Percentiles rank a stretch among this genome's conserved stretches.
These are phyloP conservation scores for Geosmithia morbida DNA, from an alignment of 2,329 filamentous ascomycete species.

Conservation along the genomic window DNA sequence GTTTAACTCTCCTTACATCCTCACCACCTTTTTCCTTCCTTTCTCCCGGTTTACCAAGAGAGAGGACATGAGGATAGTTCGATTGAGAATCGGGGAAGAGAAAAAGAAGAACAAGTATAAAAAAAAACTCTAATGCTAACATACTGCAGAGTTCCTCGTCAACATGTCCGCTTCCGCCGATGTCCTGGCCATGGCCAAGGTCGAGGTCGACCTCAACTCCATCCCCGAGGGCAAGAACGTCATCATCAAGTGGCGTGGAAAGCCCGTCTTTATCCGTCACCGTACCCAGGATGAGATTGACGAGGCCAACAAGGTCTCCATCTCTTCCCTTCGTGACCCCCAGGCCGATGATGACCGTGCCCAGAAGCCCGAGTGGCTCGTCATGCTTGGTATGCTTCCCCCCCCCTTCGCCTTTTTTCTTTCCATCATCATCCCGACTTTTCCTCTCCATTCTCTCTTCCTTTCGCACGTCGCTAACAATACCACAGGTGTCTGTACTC, in stretches of 20 bases:
- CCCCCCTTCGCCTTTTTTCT: constrained; percentile 4
- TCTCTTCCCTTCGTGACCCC: constrained; percentile 76
- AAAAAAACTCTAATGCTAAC: constrained; percentile 8
- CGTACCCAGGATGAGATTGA: constrained; percentile 86
- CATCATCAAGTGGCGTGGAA: constrained; percentile 99
- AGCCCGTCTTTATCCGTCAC: constrained; percentile 99
- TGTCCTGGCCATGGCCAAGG: constrained; percentile 97
- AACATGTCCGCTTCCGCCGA: constrained; percentile 99
- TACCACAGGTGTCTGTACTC: constrained; percentile 79
- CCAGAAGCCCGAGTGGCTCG: constrained; percentile 95
- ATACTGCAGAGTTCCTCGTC: constrained; percentile 77
- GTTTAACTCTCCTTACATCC: constrained; percentile 19
- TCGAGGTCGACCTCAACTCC: constrained; percentile 82
- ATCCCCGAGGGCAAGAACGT: constrained; percentile 99
- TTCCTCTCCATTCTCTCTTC: neutral
- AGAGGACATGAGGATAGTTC: no score
- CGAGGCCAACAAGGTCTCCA: constrained; percentile 80
- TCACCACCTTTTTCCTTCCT: neutral
- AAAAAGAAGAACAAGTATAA: constrained; percentile 2
- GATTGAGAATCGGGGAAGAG: neutral
- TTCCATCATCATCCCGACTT: no score
- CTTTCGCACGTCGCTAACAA: neutral
- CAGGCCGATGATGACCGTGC: constrained; percentile 85
- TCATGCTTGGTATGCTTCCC: constrained; percentile 95
- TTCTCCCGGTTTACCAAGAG: neutral